Base-by-base conservation (phyloP, 2,329 filamentous ascomycete species). In the Apiospora hydei region DNA sequence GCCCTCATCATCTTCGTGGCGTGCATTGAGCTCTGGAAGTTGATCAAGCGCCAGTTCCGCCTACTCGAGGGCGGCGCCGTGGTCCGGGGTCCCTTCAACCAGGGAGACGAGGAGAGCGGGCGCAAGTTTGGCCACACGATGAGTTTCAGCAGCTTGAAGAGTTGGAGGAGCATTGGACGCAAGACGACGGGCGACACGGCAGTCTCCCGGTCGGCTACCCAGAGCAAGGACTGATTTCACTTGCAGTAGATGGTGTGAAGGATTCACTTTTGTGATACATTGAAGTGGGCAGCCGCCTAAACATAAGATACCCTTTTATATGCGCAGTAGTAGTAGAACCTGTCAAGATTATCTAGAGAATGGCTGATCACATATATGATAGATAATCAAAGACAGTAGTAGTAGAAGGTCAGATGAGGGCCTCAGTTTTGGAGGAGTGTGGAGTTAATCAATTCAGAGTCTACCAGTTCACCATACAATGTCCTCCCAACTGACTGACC, bases 11-110 rank as follows among this genome's bases (percentile, higher is more conserved):
- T 93, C 4, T 95, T 92, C 78, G 87, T 95, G 67, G 80, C 86
- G 0, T 91, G 91, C 38, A 87, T 94, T 53, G 93, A 95, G 84
- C 80, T 83, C 13, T 95, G 92, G 92, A 94, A 95, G 84, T 87
- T 87, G 77, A 81, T 82, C 73, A 95, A 95, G 88, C 85, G 92
- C 69, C 77, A 79, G 64, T 85, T 86, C 76, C 81, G 83, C 71
- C 83, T 89, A 38, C 84, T 90, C 70, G 85, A 89, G 76, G 88
- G 88, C 72, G 81, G 83, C 30, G 83, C 85, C 67, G 86, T 89
- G 43, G 83, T 85, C 69, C 82, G 83, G 49, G 87, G 87, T 47
- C 77, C 81, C 26, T 89, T 88, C 84, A 84, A 83, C 53, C 88
- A 90, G 79, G 88, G 88, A 21, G 83, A 85, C 57, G 83, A 86